Percentiles rank a stretch among this genome's conserved stretches.
Evolutionary conservation across 257 asterid species (phyloP).

Genomic region (Solanum clarkiae): DNA sequence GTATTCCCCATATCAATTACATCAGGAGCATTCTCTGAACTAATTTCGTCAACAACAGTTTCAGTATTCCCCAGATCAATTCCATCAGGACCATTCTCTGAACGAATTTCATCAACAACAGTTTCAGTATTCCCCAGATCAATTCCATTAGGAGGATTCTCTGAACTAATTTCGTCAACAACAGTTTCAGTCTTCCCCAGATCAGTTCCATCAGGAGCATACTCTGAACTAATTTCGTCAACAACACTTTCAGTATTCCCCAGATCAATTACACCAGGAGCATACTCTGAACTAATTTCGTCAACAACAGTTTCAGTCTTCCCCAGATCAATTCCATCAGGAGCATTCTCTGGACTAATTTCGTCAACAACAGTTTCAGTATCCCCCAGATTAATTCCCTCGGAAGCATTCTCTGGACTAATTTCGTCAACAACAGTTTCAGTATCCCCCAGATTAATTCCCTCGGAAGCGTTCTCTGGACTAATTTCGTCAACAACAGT

Average conservation of each 20-base stretch:
- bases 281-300: neutral
- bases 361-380: neutral
- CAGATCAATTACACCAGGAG: neutral
- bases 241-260: slow-evolving; percentile 2
- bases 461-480: neutral
- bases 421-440: neutral
- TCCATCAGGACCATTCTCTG: neutral
- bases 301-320: slow-evolving; percentile 1
- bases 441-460: neutral
- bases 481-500: neutral
- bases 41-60: neutral
- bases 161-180: no score
- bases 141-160: neutral
- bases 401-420: neutral
- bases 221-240: neutral
- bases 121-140: neutral
- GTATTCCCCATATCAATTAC: neutral
- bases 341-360: neutral
- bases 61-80: slow-evolving; percentile 2
- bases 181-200: slow-evolving; percentile 2
- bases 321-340: neutral
- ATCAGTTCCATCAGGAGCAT: neutral
- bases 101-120: neutral
- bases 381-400: slow-evolving; percentile 1
- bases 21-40: neutral